Evolutionary conservation across 768 basidiomycete species (phyloP).

Genomic region (Hemileccinum impolitum): DNA sequence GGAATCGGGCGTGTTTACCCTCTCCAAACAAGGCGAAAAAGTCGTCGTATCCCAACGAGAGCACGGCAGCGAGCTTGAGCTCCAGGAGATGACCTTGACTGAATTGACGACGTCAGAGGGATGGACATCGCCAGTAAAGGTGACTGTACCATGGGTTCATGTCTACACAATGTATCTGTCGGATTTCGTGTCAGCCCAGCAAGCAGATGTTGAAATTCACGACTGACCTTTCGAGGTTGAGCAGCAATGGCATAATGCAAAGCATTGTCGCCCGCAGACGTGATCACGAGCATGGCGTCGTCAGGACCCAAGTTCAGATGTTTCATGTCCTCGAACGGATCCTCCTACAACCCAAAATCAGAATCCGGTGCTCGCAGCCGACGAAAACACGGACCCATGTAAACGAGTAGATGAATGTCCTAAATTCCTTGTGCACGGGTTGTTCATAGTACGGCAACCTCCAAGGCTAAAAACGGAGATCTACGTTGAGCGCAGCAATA

Average conservation of each 20-base stretch:
- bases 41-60: slow-evolving; percentile 53
- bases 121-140: background rate
- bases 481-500: background rate
- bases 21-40: slow-evolving; percentile 68
- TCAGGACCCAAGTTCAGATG: slow-evolving; percentile 53
- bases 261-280: slow-evolving; percentile 77
- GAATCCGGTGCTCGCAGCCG: background rate
- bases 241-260: slow-evolving; percentile 75
- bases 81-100: slow-evolving; percentile 77
- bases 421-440: slow-evolving; percentile 63
- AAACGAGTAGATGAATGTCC: slow-evolving; percentile 62
- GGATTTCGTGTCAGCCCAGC: background rate
- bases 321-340: slow-evolving; percentile 70
- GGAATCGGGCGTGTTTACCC: slow-evolving; percentile 59
- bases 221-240: slow-evolving; percentile 47
- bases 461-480: slow-evolving; percentile 51
- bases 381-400: slow-evolving; percentile 43
- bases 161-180: slow-evolving; percentile 65
- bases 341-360: slow-evolving; percentile 46
- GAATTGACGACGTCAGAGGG: background rate
- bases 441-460: slow-evolving; percentile 69
- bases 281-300: slow-evolving; percentile 72
- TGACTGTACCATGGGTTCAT: slow-evolving; percentile 56
- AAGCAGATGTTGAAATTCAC: background rate
- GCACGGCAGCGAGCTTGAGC: slow-evolving; percentile 68